Base-by-base conservation (phyloP, 129 eudicot species). In the Tagetes patula region DNA sequence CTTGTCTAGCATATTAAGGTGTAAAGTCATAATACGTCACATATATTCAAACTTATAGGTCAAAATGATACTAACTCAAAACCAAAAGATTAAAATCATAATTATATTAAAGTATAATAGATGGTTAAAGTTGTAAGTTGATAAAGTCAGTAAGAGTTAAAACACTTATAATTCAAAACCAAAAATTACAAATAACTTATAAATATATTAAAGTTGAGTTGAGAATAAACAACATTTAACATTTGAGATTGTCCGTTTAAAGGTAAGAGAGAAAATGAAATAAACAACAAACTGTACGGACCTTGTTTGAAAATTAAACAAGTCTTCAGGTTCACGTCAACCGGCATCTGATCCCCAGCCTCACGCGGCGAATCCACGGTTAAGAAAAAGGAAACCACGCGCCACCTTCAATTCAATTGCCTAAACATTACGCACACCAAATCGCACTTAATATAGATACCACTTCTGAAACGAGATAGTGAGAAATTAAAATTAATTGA, bases 311-410 rank as follows among this genome's bases (percentile, higher is more conserved):
- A 56, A 42, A 13, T n/a, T 54, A 69, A 53, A 12, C 65, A 67
- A 61, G 70, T 32, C 34, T 45, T 55, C 72, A 49, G 31, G 46
- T 30, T 75, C 7, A 75, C 79, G 79, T 60, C 74, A 60, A 70
- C 71, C 52, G 55, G 81, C 70, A 77, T 77, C 81, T 4, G 76
- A 70, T 77, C 76, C 81, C 3, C 70, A 4, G 64, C 42, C 75
- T 53, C 75, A 77, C 75, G 81, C 83, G 78, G 74, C 61, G 77
- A 71, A 71, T 56, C 77, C 73, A 13, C 82, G 78, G 73, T 72
- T 72, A 79, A 58, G 74, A 20, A 50, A 71, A 45, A 52, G 6
- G 31, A 65, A 39, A 66, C 3, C 52, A 79, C 74, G 74, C 78
- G 78, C 83, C 78, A 54, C 82, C 74, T 48, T 20, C 5, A 2